Base-by-base conservation (phyloP, 352 stramenopile species). In the Globisporangium perplexum region DNA sequence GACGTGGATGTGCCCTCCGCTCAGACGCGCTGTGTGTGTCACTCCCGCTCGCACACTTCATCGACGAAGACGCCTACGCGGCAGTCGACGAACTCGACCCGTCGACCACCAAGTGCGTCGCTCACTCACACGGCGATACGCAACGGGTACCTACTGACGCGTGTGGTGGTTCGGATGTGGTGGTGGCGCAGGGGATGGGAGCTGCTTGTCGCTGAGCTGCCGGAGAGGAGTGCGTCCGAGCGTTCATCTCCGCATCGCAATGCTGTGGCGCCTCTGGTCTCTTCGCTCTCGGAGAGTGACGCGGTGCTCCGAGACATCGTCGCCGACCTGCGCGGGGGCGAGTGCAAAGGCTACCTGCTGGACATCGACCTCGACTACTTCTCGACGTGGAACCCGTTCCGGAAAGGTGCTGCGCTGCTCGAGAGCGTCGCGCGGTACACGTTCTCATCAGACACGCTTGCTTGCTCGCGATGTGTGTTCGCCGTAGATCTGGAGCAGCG, bases 321-420 rank as follows among this genome's bases (percentile, higher is more conserved):
- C 0, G 43, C 35, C 28, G 57, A 55, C 24, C 60, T 71, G 39
- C 47, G 47, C 33, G 31, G 31, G 12, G 31, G 31, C 35, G 31
- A 55, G 10, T 57, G 59, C 7, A 75, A 71, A 46, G 59, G 57
- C 15, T 94, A 69, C 47, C 46, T 96, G 7, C 55, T 96, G 0
- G 86, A 96, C 54, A 83, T 96, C 28, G 89, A 93, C 60, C 57
- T 96, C n/a, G 86, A 96, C 66, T 96, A 92, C 59, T 96, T 95
- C 59, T 93, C 83, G 18, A 93, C 84, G 5, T 88, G 82, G 76
- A 87, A 93, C 36, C 86, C 86, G 7, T 96, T 96, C 47, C 74
- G 68, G 12, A 74, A 71, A 79, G 73, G 77, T 84, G 30, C 30
- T 18, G 31, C 31, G 8, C 26, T 15, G 17, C 4, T 26, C 11